A percentile compares a stretch with the other conserved stretches of the same genome.
Evolutionary conservation across 495 filamentous ascomycete genomes (phyloP).

Genomic region (Aspergillus avenaceus): DNA sequence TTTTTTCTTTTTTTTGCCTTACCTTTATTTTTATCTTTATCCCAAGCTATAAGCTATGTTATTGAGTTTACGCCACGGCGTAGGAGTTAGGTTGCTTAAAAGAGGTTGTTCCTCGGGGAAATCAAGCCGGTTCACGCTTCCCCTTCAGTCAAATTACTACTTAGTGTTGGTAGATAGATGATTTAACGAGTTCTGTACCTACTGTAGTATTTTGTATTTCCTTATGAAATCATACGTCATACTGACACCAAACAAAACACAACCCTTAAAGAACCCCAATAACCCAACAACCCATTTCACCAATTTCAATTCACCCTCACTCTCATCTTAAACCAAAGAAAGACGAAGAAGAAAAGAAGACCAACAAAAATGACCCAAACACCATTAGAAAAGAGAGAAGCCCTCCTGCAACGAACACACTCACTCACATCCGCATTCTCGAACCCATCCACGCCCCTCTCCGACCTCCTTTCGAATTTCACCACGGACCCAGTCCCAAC

Average conservation of each 20-base stretch:
- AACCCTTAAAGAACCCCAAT: background rate
- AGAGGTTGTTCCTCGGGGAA: background rate
- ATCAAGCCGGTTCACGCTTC: background rate
- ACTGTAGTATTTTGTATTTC: no score
- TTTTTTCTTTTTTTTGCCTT: background rate
- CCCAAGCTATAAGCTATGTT: background rate
- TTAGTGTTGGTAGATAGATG: background rate
- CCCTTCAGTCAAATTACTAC: background rate
- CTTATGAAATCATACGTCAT: background rate
- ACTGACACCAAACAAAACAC: background rate
- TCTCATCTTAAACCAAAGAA: background rate
- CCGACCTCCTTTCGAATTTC: constrained; percentile 46
- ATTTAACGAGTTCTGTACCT: background rate
- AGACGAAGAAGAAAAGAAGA: background rate
- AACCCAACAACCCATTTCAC: background rate
- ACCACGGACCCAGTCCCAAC: constrained; percentile 33
- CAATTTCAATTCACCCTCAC: background rate
- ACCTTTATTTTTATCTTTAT: background rate
- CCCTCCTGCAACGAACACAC: constrained; percentile 39
- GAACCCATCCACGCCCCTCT: constrained; percentile 17
- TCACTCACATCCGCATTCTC: constrained; percentile 48
- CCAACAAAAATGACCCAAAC: constrained; percentile 13
- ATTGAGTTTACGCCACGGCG: constrained; percentile 1
- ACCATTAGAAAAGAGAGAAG: constrained; percentile 22
- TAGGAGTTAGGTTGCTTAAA: constrained; percentile 4